phyloP scores from a whole-genome alignment of 2,329 filamentous ascomycete genomes.

The Penicillium sp. region DNA sequence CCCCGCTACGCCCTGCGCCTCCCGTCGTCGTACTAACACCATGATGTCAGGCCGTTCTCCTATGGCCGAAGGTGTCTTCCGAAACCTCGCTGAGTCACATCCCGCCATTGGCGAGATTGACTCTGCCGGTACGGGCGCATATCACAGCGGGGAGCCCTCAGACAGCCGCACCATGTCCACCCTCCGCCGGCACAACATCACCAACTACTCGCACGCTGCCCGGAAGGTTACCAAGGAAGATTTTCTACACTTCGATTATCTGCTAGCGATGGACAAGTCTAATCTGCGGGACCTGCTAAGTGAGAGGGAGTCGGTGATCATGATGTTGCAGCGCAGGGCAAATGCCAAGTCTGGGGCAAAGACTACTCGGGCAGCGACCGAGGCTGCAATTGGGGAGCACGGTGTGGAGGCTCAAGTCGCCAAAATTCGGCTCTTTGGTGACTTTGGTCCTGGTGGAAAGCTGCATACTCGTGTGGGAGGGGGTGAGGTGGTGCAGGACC shows the following conservation, averaged over 20 bases:
- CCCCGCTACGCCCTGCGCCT: neutral
- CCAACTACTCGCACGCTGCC: conserved; percentile 72
- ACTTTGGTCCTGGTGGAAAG: conserved; percentile 64
- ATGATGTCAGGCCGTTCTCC: conserved; percentile 63
- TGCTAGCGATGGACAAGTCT: conserved; percentile 88
- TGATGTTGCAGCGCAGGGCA: conserved; percentile 46
- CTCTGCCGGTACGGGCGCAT: conserved; percentile 86
- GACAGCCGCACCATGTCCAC: conserved; percentile 83
- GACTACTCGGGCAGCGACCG: conserved; percentile 39
- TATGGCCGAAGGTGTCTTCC: conserved; percentile 95
- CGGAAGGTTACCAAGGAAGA: conserved; percentile 72
- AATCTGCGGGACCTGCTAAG: conserved; percentile 73
- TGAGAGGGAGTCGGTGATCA: conserved; percentile 54
- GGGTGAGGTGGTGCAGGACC: conserved; percentile 76
- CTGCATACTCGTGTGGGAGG: conserved; percentile 37
- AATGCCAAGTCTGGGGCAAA: conserved; percentile 23
- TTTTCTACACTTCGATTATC: conserved; percentile 84
- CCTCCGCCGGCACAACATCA: conserved; percentile 71
- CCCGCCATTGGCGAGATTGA: conserved; percentile 69
- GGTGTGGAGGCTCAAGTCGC: conserved; percentile 43
- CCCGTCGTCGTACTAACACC: conserved; percentile 1
- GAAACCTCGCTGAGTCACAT: conserved; percentile 62
- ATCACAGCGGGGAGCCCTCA: conserved; percentile 74
- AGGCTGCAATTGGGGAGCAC: conserved; percentile 31
- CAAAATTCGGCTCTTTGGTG: conserved; percentile 78